Conservation (phyloP, 768 basidiomycete genomes). For the Multifurca ochricompacta region DNA sequence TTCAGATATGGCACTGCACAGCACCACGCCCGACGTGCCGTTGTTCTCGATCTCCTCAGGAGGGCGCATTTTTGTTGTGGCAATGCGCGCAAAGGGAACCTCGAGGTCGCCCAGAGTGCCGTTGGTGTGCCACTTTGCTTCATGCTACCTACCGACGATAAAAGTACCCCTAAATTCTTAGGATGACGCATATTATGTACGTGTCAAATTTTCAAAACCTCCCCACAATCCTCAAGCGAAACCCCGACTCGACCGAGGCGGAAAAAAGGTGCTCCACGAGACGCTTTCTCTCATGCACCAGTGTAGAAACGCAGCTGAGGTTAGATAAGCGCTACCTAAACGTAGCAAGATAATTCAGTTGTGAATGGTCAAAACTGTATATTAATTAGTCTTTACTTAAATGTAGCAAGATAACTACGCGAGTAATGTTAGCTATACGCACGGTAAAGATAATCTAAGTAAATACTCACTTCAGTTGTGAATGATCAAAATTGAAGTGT, state of each 20-base stretch:
- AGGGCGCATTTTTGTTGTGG: constrained; percentile 33
- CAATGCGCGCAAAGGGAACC: constrained; percentile 28
- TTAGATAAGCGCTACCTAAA: too few species aligned
- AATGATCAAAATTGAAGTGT: too few species aligned
- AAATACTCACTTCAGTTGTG: too few species aligned
- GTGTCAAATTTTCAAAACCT: too few species aligned
- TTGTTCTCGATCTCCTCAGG: constrained; percentile 22
- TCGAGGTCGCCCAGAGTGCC: constrained; percentile 20
- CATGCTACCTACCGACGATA: background rate
- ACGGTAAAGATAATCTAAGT: too few species aligned
- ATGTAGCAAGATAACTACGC: too few species aligned
- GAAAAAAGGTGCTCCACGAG: constrained; percentile 19
- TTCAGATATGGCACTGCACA: background rate
- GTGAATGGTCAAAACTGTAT: too few species aligned
- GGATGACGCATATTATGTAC: too few species aligned
- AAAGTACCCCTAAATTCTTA: background rate
- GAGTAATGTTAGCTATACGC: too few species aligned
- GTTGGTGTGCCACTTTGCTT: constrained; percentile 20
- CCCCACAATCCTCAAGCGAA: constrained; percentile 22
- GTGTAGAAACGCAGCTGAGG: too few species aligned
- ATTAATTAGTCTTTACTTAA: too few species aligned
- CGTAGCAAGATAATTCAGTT: too few species aligned
- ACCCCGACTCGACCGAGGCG: constrained; percentile 24
- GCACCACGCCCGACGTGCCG: background rate
- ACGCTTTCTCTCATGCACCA: background rate